Evolutionary conservation across 805 yeast species (phyloP).

Genomic region (Candida qinlingensis): DNA sequence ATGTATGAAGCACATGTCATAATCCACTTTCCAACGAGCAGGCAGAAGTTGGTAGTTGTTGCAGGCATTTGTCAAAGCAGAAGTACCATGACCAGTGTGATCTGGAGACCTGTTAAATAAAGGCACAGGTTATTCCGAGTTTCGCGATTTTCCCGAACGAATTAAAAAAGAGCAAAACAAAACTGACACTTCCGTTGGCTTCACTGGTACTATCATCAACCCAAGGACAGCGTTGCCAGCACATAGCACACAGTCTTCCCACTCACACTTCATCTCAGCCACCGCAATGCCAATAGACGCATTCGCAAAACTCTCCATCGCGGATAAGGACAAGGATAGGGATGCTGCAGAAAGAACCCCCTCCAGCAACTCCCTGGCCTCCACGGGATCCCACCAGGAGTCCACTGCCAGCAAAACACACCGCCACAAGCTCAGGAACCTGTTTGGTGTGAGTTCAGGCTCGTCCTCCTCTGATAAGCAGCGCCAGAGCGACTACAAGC

Average conservation of each 20-base stretch:
- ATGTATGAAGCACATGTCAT: too few species aligned
- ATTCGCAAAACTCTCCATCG: conserved; percentile 4
- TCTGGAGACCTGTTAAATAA: too few species aligned
- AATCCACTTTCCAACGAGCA: too few species aligned
- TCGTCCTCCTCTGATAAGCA: background rate
- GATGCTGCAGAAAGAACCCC: conserved; percentile 4
- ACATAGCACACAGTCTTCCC: background rate
- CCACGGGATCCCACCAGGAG: conserved; percentile 5
- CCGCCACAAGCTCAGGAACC: conserved; percentile 7
- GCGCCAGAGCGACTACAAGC: conserved; percentile 1
- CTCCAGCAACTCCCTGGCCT: conserved; percentile 4
- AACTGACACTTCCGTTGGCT: background rate
- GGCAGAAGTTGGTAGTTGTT: too few species aligned
- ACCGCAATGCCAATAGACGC: conserved; percentile 4
- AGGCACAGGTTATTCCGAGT: background rate
- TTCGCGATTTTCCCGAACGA: conserved; percentile 11
- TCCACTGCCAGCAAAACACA: conserved; percentile 3
- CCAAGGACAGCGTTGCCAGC: too few species aligned
- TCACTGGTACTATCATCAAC: too few species aligned
- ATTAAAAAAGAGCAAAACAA: conserved; percentile 10
- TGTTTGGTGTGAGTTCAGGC: conserved; percentile 4
- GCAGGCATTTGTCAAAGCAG: too few species aligned
- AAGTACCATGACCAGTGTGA: too few species aligned
- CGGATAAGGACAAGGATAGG: conserved; percentile 1
- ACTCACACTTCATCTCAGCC: background rate